These are phyloP conservation scores for Kwoniella pini DNA, from an alignment of 768 basidiomycete species.

Conservation along the genomic window DNA sequence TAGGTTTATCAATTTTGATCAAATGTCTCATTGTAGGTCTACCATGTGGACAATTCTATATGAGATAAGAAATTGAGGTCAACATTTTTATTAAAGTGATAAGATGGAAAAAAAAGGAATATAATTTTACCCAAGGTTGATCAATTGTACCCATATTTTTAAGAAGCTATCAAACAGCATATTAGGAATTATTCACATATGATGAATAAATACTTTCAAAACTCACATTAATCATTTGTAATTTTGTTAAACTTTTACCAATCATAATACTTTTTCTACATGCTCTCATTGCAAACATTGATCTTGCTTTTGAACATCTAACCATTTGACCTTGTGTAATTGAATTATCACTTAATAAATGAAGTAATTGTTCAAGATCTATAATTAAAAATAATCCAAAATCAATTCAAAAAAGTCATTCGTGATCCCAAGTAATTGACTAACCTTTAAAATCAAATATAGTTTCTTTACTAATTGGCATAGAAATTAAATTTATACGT, in stretches of 20 bases:
- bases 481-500: constrained; percentile 68
- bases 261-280: constrained; percentile 97
- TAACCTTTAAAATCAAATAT: constrained; percentile 84
- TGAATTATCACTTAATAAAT: constrained; percentile 69
- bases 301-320: constrained; percentile 84
- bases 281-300: constrained; percentile 96
- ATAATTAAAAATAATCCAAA: too few relatives aligned
- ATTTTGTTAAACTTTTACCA: constrained; percentile 73
- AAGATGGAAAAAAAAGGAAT: not conserved
- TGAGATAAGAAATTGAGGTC: not conserved
- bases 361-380: constrained; percentile 93
- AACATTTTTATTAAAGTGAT: not conserved
- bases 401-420: too few relatives aligned
- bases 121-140: constrained; percentile 56
- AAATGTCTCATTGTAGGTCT: constrained; percentile 58
- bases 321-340: constrained; percentile 77
- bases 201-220: not conserved
- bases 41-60: constrained; percentile 56
- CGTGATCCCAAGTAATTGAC: too few relatives aligned
- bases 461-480: constrained; percentile 88
- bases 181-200: not conserved
- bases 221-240: constrained; percentile 68
- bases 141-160: constrained; percentile 57
- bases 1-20: constrained; percentile 36
- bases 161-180: constrained; percentile 27